Base-by-base conservation (phyloP, 495 filamentous ascomycete genomes). In the Podospora bellae-mahoneyi region DNA sequence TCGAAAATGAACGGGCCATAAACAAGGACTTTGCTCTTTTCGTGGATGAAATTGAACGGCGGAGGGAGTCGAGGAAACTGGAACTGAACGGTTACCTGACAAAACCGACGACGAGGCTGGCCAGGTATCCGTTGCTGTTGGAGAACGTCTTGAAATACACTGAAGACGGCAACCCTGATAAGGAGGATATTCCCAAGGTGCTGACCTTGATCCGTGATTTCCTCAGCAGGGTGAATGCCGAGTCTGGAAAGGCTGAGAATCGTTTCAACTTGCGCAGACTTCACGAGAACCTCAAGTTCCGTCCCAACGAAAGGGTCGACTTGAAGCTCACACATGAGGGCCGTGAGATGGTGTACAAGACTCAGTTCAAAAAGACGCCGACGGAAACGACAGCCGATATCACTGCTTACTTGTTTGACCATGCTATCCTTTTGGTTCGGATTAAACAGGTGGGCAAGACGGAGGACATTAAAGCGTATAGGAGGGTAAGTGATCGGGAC, bases 21-120 rank as follows among this genome's bases (percentile, higher is more conserved):
- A 99, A 99, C 71, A 88, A 90, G 5, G 86, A 82, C 32, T 99
- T 99, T 75, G 82, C 90, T 32, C 90, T 89, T 73, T 98, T 99
- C 72, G 96, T 98, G 23, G 96, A 99, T 69, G 94, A 99, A 72
- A 96, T 94, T 1, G 96, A 99, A 75, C 87, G 96, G 64, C 86
- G 96, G 68, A 97, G 97, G 74, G 96, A 99, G 77, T 97, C 93
- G 2, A 86, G 96, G 56, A 99, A 99, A 80, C 82, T 99, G 39
- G 96, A 99, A 78, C 82, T 99, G 61, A 99, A 99, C 78, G 96
- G 96, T 68, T 99, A 99, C 75, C 82, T 99, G 59, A 99, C 96
- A 2, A 99, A 99, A 78, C 96, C 96, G 0, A 99, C 96, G 5
- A 99, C 96, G 34, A 86, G 96, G 83, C 82, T 99, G 73, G 96